Percentiles rank a stretch among this genome's conserved stretches.
Evolutionary conservation across 2,329 filamentous ascomycete genomes (phyloP).

Genomic region (Monilinia fructigena): DNA sequence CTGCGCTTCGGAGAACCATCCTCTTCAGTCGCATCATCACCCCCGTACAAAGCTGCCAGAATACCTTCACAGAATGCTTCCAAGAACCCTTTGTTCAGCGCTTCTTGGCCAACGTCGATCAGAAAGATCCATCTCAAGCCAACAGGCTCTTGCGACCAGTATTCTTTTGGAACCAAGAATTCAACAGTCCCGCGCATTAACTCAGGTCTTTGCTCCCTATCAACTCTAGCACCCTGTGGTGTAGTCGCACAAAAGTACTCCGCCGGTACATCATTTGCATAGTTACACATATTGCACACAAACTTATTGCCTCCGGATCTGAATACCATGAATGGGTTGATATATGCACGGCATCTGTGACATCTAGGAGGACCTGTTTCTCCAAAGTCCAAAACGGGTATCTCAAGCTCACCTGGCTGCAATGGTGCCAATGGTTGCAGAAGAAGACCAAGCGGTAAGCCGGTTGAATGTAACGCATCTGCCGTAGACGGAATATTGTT

Average conservation of each 20-base stretch:
- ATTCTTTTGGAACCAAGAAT: conserved; percentile 96
- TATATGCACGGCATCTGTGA: conserved; percentile 88
- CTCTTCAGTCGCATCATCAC: conserved; percentile 51
- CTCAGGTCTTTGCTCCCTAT: conserved; percentile 85
- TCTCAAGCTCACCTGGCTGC: conserved; percentile 78
- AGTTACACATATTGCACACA: conserved; percentile 96
- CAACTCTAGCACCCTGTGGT: conserved; percentile 80
- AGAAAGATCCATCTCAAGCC: conserved; percentile 86
- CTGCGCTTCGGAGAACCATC: conserved; percentile 52
- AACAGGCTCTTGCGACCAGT: conserved; percentile 93
- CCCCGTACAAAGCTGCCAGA: conserved; percentile 77
- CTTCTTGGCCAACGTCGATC: conserved; percentile 89
- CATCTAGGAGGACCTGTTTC: conserved; percentile 87
- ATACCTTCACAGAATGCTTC: conserved; percentile 91
- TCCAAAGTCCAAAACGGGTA: conserved; percentile 94
- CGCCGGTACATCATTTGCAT: conserved; percentile 87
- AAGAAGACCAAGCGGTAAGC: conserved; percentile 80
- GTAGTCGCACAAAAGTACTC: conserved; percentile 95
- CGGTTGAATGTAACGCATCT: conserved; percentile 77
- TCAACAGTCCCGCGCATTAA: conserved; percentile 90
- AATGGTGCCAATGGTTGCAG: conserved; percentile 83
- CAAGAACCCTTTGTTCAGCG: conserved; percentile 85
- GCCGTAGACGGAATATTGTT: conserved; percentile 86
- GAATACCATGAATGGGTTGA: conserved; percentile 99
- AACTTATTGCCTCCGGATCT: conserved; percentile 91